Evolutionary conservation across 345 rosid species (phyloP), one percentile per base, ranked within the genome.

Genomic region (Populus alba): DNA sequence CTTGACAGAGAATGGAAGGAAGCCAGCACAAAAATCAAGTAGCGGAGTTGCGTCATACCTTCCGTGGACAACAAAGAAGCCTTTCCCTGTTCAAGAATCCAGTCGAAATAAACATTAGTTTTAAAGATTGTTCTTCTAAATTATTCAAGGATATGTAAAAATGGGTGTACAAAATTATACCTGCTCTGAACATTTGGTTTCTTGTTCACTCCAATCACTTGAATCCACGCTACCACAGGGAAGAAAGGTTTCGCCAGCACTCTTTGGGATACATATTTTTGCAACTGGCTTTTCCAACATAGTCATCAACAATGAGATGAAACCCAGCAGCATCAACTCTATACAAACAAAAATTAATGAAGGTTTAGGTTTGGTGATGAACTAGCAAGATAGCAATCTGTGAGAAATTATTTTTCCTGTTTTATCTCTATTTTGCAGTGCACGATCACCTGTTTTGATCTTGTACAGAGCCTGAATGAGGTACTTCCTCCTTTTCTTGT

Each of bases 321-420:
- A 94, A 62, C 98, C 98, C 87, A 92, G 37, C 33, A 90, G 78
- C 97, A 90, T 88, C 87, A 94, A 79, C 68, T 90, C 98, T 94
- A 76, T 67, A 81, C 0, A 17, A 1, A 39, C 0, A 27, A 18
- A 67, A 25, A 39, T n/a, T 9, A n/a, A 9, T 9, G 23, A 10
- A 59, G 63, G 11, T 59, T 23, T 23, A 59, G 29, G 45, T 9
- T 41, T 2, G 0, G 45, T 41, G 10, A 10, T 41, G 4, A n/a
- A 59, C 4, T 23, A n/a, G 6, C 29, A 10, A 0, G 25, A 59
- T 13, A 45, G 51, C 51, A 45, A 13, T 45, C 51, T 45, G 17
- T 3, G 45, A 41, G 45, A 41, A 9, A 10, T 9, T 41, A 3
- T 18, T 20, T 0, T 53, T 3, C 25, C 62, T 22, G 25, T 55